Conservation (phyloP, 179 eudicot species). For the Sideroxylon spinosum region DNA sequence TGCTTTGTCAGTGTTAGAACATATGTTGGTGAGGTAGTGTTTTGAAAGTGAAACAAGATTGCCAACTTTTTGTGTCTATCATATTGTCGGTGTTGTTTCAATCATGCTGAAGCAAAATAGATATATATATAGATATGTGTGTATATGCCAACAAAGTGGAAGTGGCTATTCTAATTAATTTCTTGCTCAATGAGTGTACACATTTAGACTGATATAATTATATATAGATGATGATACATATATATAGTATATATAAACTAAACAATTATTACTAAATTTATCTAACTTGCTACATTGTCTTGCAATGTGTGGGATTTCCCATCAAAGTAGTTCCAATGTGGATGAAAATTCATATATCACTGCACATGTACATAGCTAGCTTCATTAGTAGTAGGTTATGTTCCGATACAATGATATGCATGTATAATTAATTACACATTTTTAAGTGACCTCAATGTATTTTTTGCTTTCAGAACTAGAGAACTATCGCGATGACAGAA, state of each 20-base stretch:
- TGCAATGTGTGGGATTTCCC: neutral
- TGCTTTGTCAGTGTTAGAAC: neutral
- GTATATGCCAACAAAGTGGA: no score
- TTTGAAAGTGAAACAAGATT: neutral
- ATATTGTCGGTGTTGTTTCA: neutral
- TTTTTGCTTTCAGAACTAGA: conserved; percentile 6
- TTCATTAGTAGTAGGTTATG: neutral
- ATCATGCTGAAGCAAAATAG: no score
- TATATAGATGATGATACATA: no score
- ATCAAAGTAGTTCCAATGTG: no score
- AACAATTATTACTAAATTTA: no score
- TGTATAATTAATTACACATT: neutral
- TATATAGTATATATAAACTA: no score
- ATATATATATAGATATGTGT: no score
- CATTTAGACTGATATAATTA: no score
- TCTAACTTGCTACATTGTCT: neutral
- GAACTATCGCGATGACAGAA: neutral
- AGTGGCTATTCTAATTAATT: no score
- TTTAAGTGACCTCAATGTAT: neutral
- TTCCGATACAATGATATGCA: neutral
- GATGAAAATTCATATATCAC: no score
- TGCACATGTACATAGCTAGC: neutral
- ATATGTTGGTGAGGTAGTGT: neutral
- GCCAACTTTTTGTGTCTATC: neutral
- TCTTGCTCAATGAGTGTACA: no score